Conservation (phyloP, 495 filamentous ascomycete genomes). For the Penicillium verhagenii region DNA sequence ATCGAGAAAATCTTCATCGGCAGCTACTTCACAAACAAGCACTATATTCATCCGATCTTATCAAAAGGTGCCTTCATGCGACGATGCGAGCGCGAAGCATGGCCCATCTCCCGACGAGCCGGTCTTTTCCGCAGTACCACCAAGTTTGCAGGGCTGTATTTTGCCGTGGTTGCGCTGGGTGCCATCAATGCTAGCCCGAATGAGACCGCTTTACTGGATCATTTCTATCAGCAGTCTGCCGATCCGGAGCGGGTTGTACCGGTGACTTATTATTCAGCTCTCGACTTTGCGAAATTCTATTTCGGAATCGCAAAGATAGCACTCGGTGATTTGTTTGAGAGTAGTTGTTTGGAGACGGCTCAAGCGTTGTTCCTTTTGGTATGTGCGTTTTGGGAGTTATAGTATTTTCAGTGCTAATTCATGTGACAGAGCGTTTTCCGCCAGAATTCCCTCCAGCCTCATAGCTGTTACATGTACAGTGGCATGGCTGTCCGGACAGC, state of each 20-base stretch:
- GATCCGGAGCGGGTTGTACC: not conserved
- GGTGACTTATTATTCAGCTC: constrained; percentile 10
- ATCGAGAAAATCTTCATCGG: constrained; percentile 30
- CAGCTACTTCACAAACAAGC: constrained; percentile 29
- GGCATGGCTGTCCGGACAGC: constrained; percentile 29
- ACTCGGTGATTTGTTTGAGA: constrained; percentile 28
- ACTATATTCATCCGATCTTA: constrained; percentile 27
- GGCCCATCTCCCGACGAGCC: constrained; percentile 8
- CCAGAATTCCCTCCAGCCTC: constrained; percentile 25
- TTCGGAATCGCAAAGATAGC: constrained; percentile 22
- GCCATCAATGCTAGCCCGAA: constrained; percentile 18
- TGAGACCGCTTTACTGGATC: constrained; percentile 21
- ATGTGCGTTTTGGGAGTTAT: not conserved
- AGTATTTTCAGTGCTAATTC: not conserved
- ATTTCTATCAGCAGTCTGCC: constrained; percentile 18
- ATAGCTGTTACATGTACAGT: constrained; percentile 20
- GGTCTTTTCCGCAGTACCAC: constrained; percentile 15
- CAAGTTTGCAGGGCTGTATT: constrained; percentile 23
- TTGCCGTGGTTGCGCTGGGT: constrained; percentile 25
- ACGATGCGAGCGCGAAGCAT: constrained; percentile 23
- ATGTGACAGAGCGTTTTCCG: constrained; percentile 17
- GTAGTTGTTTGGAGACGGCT: constrained; percentile 23
- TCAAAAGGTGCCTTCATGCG: constrained; percentile 22
- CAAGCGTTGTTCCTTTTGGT: constrained; percentile 28
- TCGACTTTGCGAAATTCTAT: constrained; percentile 28